Percentiles rank a stretch among this genome's conserved stretches.
These are phyloP conservation scores for Cyberlindnera lachancei DNA, from an alignment of 805 yeast genomes.

Conservation along the genomic window DNA sequence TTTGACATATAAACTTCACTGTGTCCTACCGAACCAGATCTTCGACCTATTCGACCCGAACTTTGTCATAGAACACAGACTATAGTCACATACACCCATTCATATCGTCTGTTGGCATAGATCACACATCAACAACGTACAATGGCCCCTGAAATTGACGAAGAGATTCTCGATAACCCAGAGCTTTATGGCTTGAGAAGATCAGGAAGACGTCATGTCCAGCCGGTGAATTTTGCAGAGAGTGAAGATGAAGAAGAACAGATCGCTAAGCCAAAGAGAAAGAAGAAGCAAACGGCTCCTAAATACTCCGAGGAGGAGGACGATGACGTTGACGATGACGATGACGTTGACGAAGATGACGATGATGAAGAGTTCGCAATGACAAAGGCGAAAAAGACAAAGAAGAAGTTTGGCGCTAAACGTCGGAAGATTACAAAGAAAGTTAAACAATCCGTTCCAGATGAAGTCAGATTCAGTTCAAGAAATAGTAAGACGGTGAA, in stretches of 20 bases:
- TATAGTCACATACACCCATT: too few relatives aligned
- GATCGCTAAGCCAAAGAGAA: slow-evolving; percentile 23
- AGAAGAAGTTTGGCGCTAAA: slow-evolving; percentile 19
- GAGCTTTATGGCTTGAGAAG: slow-evolving; percentile 80
- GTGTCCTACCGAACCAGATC: too few relatives aligned
- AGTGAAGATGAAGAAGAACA: slow-evolving; percentile 11
- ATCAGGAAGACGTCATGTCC: slow-evolving; percentile 42
- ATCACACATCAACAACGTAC: not conserved
- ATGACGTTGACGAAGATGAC: slow-evolving; percentile 24
- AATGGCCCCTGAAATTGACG: slow-evolving; percentile 30
- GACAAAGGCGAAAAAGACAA: slow-evolving; percentile 26
- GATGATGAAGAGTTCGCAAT: slow-evolving; percentile 32
- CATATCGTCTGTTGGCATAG: too few relatives aligned
- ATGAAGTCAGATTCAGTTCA: slow-evolving; percentile 70
- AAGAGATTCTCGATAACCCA: slow-evolving; percentile 60
- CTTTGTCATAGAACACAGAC: too few relatives aligned
- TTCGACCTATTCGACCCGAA: too few relatives aligned
- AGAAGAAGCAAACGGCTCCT: slow-evolving; percentile 17
- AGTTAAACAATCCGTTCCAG: slow-evolving; percentile 17
- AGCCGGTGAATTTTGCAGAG: slow-evolving; percentile 14
- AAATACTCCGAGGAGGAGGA: slow-evolving; percentile 20
- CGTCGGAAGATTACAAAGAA: slow-evolving; percentile 16
- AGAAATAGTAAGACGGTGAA: slow-evolving; percentile 61
- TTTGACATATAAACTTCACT: too few relatives aligned
- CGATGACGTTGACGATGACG: slow-evolving; percentile 25